Evolutionary conservation across 2,329 filamentous ascomycete species (phyloP).

Genomic region (Colletotrichum simmondsii): DNA sequence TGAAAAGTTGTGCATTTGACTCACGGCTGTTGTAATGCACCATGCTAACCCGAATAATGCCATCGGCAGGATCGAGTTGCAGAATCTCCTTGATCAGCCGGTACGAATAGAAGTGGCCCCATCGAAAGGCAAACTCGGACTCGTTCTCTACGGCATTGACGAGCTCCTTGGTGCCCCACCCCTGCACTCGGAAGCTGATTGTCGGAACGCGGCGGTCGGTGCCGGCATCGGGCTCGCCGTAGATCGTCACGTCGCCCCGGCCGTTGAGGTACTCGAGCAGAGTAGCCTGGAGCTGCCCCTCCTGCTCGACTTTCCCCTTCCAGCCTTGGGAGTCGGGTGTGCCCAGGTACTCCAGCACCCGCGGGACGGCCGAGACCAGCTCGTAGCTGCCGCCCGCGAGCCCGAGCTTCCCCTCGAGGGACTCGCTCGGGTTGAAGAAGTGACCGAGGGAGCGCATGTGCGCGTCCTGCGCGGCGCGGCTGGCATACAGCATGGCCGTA

Average conservation of each 20-base stretch:
- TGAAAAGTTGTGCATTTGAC: conserved; percentile 40
- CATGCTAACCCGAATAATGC: conserved; percentile 76
- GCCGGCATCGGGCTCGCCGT: conserved; percentile 64
- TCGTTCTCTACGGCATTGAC: conserved; percentile 71
- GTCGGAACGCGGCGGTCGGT: conserved; percentile 67
- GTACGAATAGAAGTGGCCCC: conserved; percentile 77
- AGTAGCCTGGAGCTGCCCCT: conserved; percentile 67
- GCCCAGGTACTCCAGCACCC: conserved; percentile 71
- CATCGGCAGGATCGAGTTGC: conserved; percentile 64
- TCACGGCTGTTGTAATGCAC: conserved; percentile 78
- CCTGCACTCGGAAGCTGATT: conserved; percentile 73
- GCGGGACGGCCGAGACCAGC: conserved; percentile 70
- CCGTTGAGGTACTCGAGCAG: conserved; percentile 69
- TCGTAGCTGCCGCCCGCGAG: conserved; percentile 79
- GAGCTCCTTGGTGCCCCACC: conserved; percentile 64
- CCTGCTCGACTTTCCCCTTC: conserved; percentile 66
- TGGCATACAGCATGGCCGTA: conserved; percentile 76
- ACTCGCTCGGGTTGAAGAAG: conserved; percentile 72
- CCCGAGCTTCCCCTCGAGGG: conserved; percentile 74
- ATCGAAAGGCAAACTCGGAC: conserved; percentile 71
- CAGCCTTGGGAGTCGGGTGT: conserved; percentile 53
- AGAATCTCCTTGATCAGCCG: conserved; percentile 70
- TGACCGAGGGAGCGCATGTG: conserved; percentile 68
- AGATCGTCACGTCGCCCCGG: conserved; percentile 65
- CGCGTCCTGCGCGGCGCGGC: conserved; percentile 60